Evolutionary conservation across 1,139 yeast genomes (phyloP).

Genomic region (Zygosaccharomyces sapae): DNA sequence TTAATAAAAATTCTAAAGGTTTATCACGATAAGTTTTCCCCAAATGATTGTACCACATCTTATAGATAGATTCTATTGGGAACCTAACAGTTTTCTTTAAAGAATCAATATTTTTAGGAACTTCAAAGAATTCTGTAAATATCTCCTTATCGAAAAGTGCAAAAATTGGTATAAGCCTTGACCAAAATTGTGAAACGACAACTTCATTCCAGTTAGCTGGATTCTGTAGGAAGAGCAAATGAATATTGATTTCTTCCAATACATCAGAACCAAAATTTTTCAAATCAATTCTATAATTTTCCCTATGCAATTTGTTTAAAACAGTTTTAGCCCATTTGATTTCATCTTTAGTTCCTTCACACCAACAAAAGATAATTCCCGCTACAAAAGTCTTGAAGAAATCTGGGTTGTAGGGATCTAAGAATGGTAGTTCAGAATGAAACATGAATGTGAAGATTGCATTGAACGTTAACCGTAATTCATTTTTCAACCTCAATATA

Average conservation of each 20-base stretch:
- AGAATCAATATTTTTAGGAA: conserved; percentile 45
- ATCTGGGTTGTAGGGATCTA: conserved; percentile 19
- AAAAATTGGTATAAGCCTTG: conserved; percentile 42
- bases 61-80: conserved; percentile 44
- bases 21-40: conserved; percentile 47
- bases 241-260: conserved; percentile 51
- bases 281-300: conserved; percentile 18
- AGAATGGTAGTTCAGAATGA: conserved; percentile 28
- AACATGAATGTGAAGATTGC: conserved; percentile 33
- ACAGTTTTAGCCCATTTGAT: conserved; percentile 45
- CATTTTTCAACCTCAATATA: conserved; percentile 41
- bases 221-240: conserved; percentile 52
- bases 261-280: conserved; percentile 38
- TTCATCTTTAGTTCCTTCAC: conserved; percentile 49
- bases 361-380: conserved; percentile 50
- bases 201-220: conserved; percentile 45
- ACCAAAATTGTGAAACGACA: conserved; percentile 53
- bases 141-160: conserved; percentile 41
- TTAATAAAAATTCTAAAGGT: conserved; percentile 53
- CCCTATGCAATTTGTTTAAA: conserved; percentile 28
- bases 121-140: conserved; percentile 41
- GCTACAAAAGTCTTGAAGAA: conserved; percentile 38
- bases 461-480: conserved; percentile 38
- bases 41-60: conserved; percentile 40
- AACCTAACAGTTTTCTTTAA: conserved; percentile 41